Evolutionary conservation across 306 rosid genomes (phyloP).

Genomic region (Mucuna pruriens): DNA sequence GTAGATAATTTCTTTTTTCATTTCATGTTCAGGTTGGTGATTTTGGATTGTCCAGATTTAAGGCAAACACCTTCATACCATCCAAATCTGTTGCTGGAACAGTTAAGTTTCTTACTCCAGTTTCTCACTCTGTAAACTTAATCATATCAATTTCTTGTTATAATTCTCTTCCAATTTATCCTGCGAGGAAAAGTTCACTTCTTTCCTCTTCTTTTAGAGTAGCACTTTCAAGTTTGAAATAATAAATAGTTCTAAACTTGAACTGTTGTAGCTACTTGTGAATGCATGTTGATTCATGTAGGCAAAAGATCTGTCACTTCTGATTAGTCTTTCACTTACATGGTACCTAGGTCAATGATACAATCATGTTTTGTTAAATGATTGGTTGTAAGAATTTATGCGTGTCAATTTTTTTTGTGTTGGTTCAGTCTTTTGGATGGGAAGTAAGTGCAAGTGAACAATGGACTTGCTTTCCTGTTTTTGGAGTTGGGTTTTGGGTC

Average conservation of each 20-base stretch:
- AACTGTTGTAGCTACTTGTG: conserved; percentile 1
- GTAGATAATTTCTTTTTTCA: conserved; percentile 23
- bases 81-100: conserved; percentile 99
- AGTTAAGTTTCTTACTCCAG: conserved; percentile 55
- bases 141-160: conserved; percentile 1
- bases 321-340: not conserved
- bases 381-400: not conserved
- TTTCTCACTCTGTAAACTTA: not conserved
- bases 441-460: not conserved
- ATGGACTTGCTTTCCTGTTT: not conserved
- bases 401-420: conserved; percentile 6
- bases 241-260: not conserved
- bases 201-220: not conserved
- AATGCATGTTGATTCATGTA: conserved; percentile 9
- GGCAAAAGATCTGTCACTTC: conserved; percentile 10
- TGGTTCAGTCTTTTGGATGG: conserved; percentile 1
- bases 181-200: not conserved
- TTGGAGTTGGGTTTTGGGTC: conserved; percentile 29
- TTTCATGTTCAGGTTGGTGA: conserved; percentile 73
- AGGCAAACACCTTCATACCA: conserved; percentile 86
- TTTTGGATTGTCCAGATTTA: conserved; percentile 98
- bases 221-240: conserved; percentile 29
- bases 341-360: conserved; percentile 4
- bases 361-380: not conserved
- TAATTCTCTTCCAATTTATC: conserved; percentile 24